phyloP scores from a whole-genome alignment of 768 basidiomycete genomes.

The Suillus alpinus region DNA sequence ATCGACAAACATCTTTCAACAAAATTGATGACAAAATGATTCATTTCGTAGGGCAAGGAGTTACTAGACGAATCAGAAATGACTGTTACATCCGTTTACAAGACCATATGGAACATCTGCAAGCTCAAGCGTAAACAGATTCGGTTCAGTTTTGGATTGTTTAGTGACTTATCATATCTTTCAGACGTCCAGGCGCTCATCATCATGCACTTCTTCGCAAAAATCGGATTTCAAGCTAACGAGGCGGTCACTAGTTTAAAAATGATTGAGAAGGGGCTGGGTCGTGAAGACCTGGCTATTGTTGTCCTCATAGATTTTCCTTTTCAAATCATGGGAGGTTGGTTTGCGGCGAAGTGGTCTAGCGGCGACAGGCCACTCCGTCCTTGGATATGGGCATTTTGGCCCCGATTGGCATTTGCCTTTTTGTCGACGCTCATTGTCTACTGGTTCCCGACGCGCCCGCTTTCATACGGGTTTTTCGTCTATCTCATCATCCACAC shows the following conservation, averaged over 20 bases:
- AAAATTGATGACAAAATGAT: slow-evolving; percentile 3
- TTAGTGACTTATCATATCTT: slow-evolving; percentile 4
- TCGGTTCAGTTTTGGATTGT: neutral
- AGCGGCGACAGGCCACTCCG: slow-evolving; percentile 73
- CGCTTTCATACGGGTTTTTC: slow-evolving; percentile 76
- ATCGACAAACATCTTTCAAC: neutral
- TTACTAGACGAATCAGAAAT: slow-evolving; percentile 74
- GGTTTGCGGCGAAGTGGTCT: slow-evolving; percentile 91
- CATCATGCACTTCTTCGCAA: slow-evolving; percentile 83
- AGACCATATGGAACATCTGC: slow-evolving; percentile 92
- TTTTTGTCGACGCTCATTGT: slow-evolving; percentile 74
- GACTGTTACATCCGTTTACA: slow-evolving; percentile 88
- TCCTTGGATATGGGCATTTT: slow-evolving; percentile 90
- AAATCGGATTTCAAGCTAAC: slow-evolving; percentile 92
- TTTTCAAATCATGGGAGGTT: slow-evolving; percentile 93
- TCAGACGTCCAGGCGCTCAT: slow-evolving; percentile 90
- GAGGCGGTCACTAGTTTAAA: slow-evolving; percentile 90
- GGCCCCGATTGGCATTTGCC: slow-evolving; percentile 78
- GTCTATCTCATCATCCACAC: slow-evolving; percentile 76
- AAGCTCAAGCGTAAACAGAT: slow-evolving; percentile 73
- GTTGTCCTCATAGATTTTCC: slow-evolving; percentile 97
- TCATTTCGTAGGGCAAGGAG: slow-evolving; percentile 63
- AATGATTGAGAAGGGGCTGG: slow-evolving; percentile 94
- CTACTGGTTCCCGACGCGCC: slow-evolving; percentile 77
- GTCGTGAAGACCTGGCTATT: slow-evolving; percentile 93